Evolutionary conservation across 2,329 filamentous ascomycete genomes (phyloP).

Genomic region (Tolypocladium album): DNA sequence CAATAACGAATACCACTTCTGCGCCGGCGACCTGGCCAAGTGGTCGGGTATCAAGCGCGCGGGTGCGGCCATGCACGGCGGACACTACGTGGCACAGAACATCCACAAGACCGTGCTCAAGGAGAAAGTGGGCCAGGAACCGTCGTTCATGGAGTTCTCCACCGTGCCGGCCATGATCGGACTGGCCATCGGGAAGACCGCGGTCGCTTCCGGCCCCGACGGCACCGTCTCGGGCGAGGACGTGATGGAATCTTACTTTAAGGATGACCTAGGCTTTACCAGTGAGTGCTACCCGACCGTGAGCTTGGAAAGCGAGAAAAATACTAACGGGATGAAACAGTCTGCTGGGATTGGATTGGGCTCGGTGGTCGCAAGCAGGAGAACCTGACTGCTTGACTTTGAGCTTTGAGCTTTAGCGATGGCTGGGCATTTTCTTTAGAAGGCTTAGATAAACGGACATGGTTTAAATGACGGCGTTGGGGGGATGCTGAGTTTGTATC

Average conservation of each 20-base stretch:
- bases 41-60: constrained; percentile 77
- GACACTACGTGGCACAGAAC: constrained; percentile 55
- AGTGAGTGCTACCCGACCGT: constrained; percentile 36
- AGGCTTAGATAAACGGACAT: neutral
- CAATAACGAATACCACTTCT: constrained; percentile 53
- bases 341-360: constrained; percentile 45
- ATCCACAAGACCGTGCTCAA: constrained; percentile 51
- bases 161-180: constrained; percentile 57
- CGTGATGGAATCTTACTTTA: constrained; percentile 53
- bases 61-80: constrained; percentile 65
- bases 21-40: constrained; percentile 55
- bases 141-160: constrained; percentile 36
- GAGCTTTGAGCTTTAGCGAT: neutral
- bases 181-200: constrained; percentile 59
- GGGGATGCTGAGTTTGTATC: neutral
- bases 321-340: constrained; percentile 21
- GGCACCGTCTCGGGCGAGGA: constrained; percentile 52
- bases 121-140: constrained; percentile 24
- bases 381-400: neutral
- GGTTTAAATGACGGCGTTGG: neutral
- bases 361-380: constrained; percentile 25
- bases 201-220: constrained; percentile 49
- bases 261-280: constrained; percentile 54
- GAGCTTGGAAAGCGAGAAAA: neutral
- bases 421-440: neutral